Conservation (phyloP, 352 stramenopile species). For the Hyaloperonospora arabidopsidis region DNA sequence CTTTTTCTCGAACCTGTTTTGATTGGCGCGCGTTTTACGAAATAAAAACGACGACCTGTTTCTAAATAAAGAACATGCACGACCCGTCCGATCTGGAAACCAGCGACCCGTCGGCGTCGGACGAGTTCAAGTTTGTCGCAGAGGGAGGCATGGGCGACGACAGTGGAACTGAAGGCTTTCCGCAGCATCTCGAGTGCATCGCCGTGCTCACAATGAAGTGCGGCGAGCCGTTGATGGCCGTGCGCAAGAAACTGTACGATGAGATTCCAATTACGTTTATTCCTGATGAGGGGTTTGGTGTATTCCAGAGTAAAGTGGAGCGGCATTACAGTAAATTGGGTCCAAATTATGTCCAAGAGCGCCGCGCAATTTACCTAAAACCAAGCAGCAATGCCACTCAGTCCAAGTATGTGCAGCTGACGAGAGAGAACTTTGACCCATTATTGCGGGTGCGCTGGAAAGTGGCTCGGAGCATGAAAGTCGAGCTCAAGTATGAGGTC, state of each 20-base stretch:
- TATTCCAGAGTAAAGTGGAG: constrained; percentile 75
- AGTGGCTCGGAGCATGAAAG: constrained; percentile 42
- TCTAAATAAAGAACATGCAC: constrained; percentile 20
- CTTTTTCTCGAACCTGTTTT: too few species aligned
- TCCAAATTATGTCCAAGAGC: constrained; percentile 49
- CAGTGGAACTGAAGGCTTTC: constrained; percentile 33
- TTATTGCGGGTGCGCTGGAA: constrained; percentile 60
- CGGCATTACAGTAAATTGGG: constrained; percentile 49
- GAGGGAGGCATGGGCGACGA: constrained; percentile 21
- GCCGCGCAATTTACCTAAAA: constrained; percentile 68
- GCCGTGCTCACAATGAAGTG: constrained; percentile 74
- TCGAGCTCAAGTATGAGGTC: constrained; percentile 63
- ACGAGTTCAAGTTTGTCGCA: constrained; percentile 31
- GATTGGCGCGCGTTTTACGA: too few species aligned
- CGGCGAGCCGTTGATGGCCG: constrained; percentile 59
- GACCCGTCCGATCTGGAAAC: constrained; percentile 12
- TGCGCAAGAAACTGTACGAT: constrained; percentile 76
- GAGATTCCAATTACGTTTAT: constrained; percentile 62
- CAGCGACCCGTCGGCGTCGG: constrained; percentile 15
- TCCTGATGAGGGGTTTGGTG: constrained; percentile 61
- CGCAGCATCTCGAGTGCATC: constrained; percentile 51
- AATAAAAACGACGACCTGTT: too few species aligned
- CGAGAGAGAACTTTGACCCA: constrained; percentile 65
- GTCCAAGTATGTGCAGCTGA: constrained; percentile 71
- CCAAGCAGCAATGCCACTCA: constrained; percentile 66